A percentile compares a stretch with the other conserved stretches of the same genome.
phyloP scores from a whole-genome alignment of 176 grass and related monocot species.

The Lolium rigidum region DNA sequence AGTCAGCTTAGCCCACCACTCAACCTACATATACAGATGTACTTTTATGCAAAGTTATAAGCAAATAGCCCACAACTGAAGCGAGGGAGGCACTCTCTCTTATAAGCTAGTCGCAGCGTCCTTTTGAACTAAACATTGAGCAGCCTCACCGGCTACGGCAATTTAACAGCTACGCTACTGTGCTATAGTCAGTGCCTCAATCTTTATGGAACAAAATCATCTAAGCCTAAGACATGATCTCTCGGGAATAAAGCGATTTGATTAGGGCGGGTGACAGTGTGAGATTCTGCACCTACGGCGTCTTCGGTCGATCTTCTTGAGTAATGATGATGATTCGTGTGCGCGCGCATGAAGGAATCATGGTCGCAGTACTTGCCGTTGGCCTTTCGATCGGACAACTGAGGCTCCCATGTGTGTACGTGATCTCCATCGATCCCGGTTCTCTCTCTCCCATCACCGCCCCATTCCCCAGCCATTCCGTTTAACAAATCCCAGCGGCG shows the following conservation, averaged over 20 bases:
- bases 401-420: constrained; percentile 39
- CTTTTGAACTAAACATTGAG: too few relatives aligned
- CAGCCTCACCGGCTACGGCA: too few relatives aligned
- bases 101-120: too few relatives aligned
- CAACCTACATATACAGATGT: too few relatives aligned
- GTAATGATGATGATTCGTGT: constrained; percentile 47
- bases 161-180: too few relatives aligned
- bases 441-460: constrained; percentile 35
- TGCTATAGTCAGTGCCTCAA: not conserved
- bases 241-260: constrained; percentile 40
- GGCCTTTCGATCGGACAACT: not conserved
- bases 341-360: constrained; percentile 37
- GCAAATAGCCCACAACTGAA: too few relatives aligned
- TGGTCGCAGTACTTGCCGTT: constrained; percentile 1
- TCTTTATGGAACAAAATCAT: constrained; percentile 26
- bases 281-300: too few relatives aligned
- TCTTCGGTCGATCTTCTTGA: not conserved
- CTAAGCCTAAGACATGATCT: constrained; percentile 40
- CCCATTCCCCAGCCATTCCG: constrained; percentile 27
- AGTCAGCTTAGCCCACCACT: too few relatives aligned
- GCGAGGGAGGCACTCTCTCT: too few relatives aligned
- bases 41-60: too few relatives aligned
- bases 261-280: not conserved
- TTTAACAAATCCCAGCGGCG: constrained; percentile 35
- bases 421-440: not conserved